These are phyloP conservation scores for Laetiporus sulphureus DNA, from an alignment of 1,284 basidiomycete genomes.

Conservation along the genomic window DNA sequence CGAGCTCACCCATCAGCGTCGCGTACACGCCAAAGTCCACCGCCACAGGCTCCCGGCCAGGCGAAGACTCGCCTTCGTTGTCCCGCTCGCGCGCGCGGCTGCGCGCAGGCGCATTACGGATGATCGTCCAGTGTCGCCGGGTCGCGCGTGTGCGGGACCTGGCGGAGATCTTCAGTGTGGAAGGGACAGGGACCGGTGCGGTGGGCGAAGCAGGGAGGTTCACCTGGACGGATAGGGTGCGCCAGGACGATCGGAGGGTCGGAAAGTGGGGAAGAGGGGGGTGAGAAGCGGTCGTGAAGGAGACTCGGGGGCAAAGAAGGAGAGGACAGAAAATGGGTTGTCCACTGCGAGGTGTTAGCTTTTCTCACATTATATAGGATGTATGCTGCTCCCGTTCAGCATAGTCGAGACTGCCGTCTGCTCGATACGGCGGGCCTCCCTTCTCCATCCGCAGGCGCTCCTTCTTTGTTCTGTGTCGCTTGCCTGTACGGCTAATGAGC, in stretches of 20 bases:
- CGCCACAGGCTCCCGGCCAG: conserved; percentile 42
- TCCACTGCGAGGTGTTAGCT: conserved; percentile 46
- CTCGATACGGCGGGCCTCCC: conserved; percentile 56
- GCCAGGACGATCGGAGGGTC: conserved; percentile 16
- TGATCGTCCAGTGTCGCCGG: conserved; percentile 36
- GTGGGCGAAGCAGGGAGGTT: conserved; percentile 20
- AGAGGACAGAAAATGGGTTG: conserved; percentile 65
- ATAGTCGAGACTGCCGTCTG: conserved; percentile 73
- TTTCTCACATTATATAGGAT: conserved; percentile 5
- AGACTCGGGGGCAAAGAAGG: conserved; percentile 52
- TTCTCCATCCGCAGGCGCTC: conserved; percentile 67
- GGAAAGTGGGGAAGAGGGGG: conserved; percentile 44
- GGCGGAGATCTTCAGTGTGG: conserved; percentile 3
- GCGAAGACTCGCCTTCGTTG: conserved; percentile 28
- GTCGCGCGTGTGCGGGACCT: conserved; percentile 13
- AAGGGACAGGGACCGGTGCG: conserved; percentile 1
- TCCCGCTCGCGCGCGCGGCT: conserved; percentile 36
- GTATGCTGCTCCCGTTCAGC: conserved; percentile 47
- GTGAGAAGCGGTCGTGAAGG: conserved; percentile 45
- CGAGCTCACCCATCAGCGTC: conserved; percentile 38
- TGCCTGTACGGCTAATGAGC: conserved; percentile 36
- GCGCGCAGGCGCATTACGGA: conserved; percentile 33
- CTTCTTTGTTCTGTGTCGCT: conserved; percentile 72
- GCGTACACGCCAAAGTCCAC: conserved; percentile 60
- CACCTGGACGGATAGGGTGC: conserved; percentile 10